Evolutionary conservation across 257 asterid genomes (phyloP), one percentile per base, ranked within the genome.

Genomic region (Orobanche coerulescens): DNA sequence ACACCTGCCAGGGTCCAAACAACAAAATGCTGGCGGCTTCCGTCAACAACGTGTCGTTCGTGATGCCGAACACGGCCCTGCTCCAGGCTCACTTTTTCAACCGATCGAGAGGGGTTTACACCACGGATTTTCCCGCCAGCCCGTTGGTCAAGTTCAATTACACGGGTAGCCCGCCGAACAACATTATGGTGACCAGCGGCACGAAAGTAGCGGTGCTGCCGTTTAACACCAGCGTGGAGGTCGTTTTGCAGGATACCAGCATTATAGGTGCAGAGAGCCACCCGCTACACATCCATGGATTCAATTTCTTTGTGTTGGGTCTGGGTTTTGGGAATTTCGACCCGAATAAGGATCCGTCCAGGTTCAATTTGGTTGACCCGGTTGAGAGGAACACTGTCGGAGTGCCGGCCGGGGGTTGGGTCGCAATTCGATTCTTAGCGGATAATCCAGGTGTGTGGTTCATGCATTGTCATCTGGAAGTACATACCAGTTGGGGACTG

Each of bases 371-470:
- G 69, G 75, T 57, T 20, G 88, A 85, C 49, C 90, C 90, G 40
- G 82, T 59, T 1, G 90, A 81, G 72, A 82, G 90, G 60, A 85
- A 85, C 73, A 82, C 86, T 0, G 76, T 68, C 5, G 79, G 84
- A 33, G 87, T 85, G 1, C 90, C 94, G 0, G 26, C 88, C 1
- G 94, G 87, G 0, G 90, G 94, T 0, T 82, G 90, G 90, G 76
- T 85, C 3, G 86, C 84, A 0, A 62, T 85, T 62, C 82, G 90
- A 20, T 85, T 85, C 64, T 68, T 61, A 16, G 90, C 88, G 0
- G 88, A 85, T 51, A 85, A 85, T 78, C 94, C 94, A 75, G 94
- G 87, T 37, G 94, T 82, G 10, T 85, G 91, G 91, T 80, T 82
- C 39, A 81, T 82, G 94, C 90, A 80, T 33, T 85, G 94, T 69